Percentiles rank a stretch among this genome's conserved stretches.
phyloP scores from a whole-genome alignment of 352 stramenopile genomes.

The Hyaloperonospora arabidopsidis region DNA sequence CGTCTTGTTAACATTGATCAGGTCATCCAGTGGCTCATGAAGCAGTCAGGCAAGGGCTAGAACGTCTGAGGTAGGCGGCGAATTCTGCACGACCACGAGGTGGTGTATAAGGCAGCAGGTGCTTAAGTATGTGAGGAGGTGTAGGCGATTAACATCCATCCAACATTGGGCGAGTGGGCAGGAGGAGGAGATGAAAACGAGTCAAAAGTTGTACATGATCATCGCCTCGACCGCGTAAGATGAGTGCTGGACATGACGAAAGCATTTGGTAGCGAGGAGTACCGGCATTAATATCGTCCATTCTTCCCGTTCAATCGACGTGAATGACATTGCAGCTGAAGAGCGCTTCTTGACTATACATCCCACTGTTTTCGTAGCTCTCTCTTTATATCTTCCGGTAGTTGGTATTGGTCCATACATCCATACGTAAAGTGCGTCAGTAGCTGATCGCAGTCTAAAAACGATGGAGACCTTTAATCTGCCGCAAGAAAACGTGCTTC shows the following conservation, averaged over 20 bases:
- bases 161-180: not conserved
- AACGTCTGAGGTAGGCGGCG: conserved; percentile 5
- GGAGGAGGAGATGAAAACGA: conserved; percentile 5
- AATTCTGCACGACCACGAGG: conserved; percentile 2
- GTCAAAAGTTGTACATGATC: not conserved
- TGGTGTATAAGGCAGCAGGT: conserved; percentile 11
- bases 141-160: conserved; percentile 8
- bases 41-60: conserved; percentile 88
- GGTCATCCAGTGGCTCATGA: conserved; percentile 95
- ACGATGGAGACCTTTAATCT: conserved; percentile 81
- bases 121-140: conserved; percentile 10
- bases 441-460: conserved; percentile 2
- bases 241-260: conserved; percentile 19
- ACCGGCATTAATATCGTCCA: no score
- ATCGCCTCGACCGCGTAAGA: not conserved
- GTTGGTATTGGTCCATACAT: not conserved
- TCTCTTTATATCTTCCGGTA: not conserved
- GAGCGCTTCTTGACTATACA: not conserved
- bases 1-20: conserved; percentile 96
- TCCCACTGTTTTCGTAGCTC: not conserved
- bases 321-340: no score
- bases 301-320: no score
- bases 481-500: conserved; percentile 52
- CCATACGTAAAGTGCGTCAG: no score
- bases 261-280: conserved; percentile 32